Conservation (phyloP, 306 rosid genomes). For the Cercis canadensis region DNA sequence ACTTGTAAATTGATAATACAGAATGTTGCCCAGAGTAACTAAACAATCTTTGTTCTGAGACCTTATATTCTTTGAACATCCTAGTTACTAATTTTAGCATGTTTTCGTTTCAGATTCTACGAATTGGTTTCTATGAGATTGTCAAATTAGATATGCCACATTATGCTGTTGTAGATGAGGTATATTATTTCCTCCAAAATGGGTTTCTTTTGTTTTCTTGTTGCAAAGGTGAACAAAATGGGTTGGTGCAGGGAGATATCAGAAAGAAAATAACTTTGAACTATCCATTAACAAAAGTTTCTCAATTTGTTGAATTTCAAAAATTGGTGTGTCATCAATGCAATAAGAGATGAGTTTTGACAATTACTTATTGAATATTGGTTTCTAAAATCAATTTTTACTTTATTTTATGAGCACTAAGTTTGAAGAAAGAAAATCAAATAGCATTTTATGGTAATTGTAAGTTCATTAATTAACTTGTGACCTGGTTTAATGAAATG, state of each 20-base stretch:
- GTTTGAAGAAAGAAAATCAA: neutral
- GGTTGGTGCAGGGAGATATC: constrained; percentile 1
- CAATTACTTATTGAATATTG: constrained; percentile 7
- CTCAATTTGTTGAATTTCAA: neutral
- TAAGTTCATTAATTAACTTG: neutral
- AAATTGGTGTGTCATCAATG: constrained; percentile 13
- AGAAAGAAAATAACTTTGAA: neutral
- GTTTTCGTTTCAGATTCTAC: constrained; percentile 64
- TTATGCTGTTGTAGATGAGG: constrained; percentile 94
- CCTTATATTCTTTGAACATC: constrained; percentile 11
- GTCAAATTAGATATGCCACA: constrained; percentile 84
- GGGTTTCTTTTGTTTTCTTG: constrained; percentile 5
- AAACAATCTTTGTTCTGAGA: constrained; percentile 2
- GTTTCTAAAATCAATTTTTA: constrained; percentile 26
- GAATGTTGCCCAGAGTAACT: constrained; percentile 6
- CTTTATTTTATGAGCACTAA: constrained; percentile 5
- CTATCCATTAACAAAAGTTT: constrained; percentile 4
- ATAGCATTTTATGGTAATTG: neutral
- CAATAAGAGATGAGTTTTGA: neutral
- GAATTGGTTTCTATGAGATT: constrained; percentile 84
- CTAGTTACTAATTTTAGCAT: constrained; percentile 27
- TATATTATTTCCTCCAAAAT: constrained; percentile 34
- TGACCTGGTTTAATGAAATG: constrained; percentile 1
- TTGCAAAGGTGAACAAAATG: constrained; percentile 11
- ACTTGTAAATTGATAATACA: constrained; percentile 9